Base-by-base conservation (phyloP, 352 stramenopile genomes). In the Peronosclerospora sorghi region DNA sequence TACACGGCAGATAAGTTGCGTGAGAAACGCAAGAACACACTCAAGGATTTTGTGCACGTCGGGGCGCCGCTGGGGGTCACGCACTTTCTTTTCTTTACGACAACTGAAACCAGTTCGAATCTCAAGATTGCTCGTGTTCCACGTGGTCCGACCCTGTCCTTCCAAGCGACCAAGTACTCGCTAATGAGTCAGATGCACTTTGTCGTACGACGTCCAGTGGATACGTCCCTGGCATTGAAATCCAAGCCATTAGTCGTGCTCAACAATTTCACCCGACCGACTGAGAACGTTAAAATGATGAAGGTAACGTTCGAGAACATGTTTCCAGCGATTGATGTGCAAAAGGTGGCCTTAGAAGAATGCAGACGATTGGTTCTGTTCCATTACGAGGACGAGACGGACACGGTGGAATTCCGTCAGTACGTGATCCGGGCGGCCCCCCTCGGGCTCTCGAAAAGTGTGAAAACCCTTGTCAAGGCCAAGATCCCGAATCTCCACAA, bases 291-390 rank as follows among this genome's bases (percentile, higher is more conserved):
- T 42, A 86, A 87, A 73, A 60, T 99, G 5, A 95, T 98, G 85
- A 95, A 96, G 48, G 94, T 98, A 56, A 98, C 94, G 14, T 98
- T 99, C 63, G 94, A 98, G 68, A 97, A 98, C 60, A 97, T 99
- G 93, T 99, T 98, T 54, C 95, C 95, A 28, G 80, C 95, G 2
- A 98, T 98, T 56, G 96, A 99, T 65, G 94, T 99, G 27, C 80
- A 95, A 32, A 97, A 81, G 1, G 92, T 99, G 12, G 83, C 91
- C 56, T 79, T 98, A 10, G 67, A 68, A 23, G 92, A 98, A 35
- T 98, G 94, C 69, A 75, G 95, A 49, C 86, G 96, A 35, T 93
- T 99, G 15, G 94, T 99, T 39, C 68, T 98, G 23, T 98, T 98
- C 58, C 86, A 98, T 68, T 95, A 95, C 59, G 87, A 97, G 49